These are phyloP conservation scores for Cercospora sp. DNA, from an alignment of 2,329 filamentous ascomycete species.

Conservation along the genomic window DNA sequence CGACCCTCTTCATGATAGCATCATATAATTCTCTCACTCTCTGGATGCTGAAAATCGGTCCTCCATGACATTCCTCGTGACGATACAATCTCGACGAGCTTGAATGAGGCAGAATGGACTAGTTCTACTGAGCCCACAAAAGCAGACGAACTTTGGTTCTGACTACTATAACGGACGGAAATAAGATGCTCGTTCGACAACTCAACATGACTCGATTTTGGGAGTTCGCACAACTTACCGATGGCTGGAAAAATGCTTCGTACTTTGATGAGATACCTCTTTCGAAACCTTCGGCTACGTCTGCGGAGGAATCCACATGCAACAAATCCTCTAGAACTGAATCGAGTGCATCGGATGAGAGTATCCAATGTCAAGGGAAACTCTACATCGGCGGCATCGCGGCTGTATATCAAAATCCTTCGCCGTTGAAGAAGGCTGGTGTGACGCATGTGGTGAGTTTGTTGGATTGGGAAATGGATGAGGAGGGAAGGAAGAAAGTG, in stretches of 20 bases:
- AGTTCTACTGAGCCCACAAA: background rate
- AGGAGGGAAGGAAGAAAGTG: slow-evolving; percentile 1
- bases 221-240: slow-evolving; percentile 34
- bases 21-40: background rate
- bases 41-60: background rate
- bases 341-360: background rate
- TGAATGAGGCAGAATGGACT: background rate
- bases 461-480: slow-evolving; percentile 57
- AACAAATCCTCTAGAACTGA: background rate
- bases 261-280: slow-evolving; percentile 43
- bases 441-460: slow-evolving; percentile 89
- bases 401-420: slow-evolving; percentile 42
- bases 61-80: background rate
- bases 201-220: slow-evolving; percentile 30
- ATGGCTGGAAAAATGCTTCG: slow-evolving; percentile 35
- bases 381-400: slow-evolving; percentile 47
- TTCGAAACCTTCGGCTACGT: background rate
- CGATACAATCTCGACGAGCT: background rate
- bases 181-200: background rate
- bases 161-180: too few species aligned
- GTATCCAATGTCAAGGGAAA: slow-evolving; percentile 26
- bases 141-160: background rate
- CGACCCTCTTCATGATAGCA: background rate
- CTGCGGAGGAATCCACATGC: slow-evolving; percentile 19
- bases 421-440: slow-evolving; percentile 61